Conservation (phyloP, 2,329 filamentous ascomycete species). For the Cephalotrichum gorgonifer region DNA sequence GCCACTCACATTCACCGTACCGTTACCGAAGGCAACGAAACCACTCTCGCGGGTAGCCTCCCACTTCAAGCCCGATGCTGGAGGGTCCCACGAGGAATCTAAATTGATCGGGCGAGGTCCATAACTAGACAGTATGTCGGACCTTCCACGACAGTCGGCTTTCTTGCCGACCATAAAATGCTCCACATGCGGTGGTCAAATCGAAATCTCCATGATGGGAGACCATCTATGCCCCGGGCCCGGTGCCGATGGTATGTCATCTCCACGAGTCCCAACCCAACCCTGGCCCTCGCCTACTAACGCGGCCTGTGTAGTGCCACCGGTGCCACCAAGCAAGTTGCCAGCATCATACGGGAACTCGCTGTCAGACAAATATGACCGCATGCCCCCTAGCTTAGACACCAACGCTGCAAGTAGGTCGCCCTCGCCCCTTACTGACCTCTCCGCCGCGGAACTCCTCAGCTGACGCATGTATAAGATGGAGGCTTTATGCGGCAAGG, state of each 20-base stretch:
- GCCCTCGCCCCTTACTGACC: background rate
- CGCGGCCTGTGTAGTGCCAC: slow-evolving; percentile 4
- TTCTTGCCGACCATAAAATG: slow-evolving; percentile 82
- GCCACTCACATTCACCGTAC: background rate
- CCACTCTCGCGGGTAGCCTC: background rate
- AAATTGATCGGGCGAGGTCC: background rate
- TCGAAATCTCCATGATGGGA: slow-evolving; percentile 78
- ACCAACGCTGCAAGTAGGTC: slow-evolving; percentile 41
- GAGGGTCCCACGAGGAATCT: background rate
- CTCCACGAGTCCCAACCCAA: background rate
- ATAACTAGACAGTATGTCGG: slow-evolving; percentile 14
- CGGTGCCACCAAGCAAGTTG: slow-evolving; percentile 1
- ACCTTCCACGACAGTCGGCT: slow-evolving; percentile 48
- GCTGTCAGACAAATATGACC: slow-evolving; percentile 24
- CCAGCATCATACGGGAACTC: slow-evolving; percentile 14
- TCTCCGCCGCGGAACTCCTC: background rate
- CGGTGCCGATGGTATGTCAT: slow-evolving; percentile 34
- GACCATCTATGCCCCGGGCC: slow-evolving; percentile 62
- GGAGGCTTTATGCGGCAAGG: slow-evolving; percentile 36
- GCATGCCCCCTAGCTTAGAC: slow-evolving; percentile 37
- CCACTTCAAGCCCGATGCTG: background rate
- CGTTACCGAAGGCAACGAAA: background rate
- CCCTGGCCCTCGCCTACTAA: background rate
- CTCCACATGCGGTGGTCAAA: slow-evolving; percentile 65
- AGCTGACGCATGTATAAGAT: slow-evolving; percentile 15